Conservation (phyloP, 2,329 filamentous ascomycete species). For the Fusarium algeriense region DNA sequence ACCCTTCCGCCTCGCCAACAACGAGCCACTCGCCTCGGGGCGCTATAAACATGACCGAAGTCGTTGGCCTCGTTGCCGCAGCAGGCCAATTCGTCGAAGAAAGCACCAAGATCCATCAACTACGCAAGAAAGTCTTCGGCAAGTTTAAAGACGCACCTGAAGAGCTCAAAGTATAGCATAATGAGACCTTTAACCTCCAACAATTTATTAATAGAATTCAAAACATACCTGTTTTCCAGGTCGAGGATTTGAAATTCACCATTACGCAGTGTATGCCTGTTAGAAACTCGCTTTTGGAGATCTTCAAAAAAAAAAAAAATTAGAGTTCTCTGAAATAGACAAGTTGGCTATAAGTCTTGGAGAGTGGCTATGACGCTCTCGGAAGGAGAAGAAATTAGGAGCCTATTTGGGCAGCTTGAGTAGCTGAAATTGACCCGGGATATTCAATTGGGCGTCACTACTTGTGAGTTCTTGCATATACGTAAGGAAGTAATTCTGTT, state of each 20-base stretch:
- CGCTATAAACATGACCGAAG: constrained; percentile 4
- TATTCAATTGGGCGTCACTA: not conserved
- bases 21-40: no score
- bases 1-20: fast-evolving
- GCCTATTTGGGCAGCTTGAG: constrained; percentile 2
- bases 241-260: not conserved
- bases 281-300: not conserved
- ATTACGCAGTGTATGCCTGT: not conserved
- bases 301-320: not conserved
- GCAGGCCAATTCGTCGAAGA: constrained; percentile 6
- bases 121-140: not conserved
- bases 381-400: not conserved
- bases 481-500: no score
- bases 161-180: not conserved
- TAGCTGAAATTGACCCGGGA: constrained; percentile 3
- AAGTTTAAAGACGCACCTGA: not conserved
- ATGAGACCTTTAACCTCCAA: not conserved
- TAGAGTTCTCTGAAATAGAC: constrained; percentile 6
- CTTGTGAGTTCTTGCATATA: not conserved
- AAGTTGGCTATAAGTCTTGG: constrained; percentile 5
- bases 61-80: constrained; percentile 1
- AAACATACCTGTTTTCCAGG: not conserved
- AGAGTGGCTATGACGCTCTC: not conserved
- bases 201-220: not conserved
- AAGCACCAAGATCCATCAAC: constrained; percentile 7